These are phyloP conservation scores for Choiromyces venosus DNA, from an alignment of 495 filamentous ascomycete genomes.

Conservation along the genomic window DNA sequence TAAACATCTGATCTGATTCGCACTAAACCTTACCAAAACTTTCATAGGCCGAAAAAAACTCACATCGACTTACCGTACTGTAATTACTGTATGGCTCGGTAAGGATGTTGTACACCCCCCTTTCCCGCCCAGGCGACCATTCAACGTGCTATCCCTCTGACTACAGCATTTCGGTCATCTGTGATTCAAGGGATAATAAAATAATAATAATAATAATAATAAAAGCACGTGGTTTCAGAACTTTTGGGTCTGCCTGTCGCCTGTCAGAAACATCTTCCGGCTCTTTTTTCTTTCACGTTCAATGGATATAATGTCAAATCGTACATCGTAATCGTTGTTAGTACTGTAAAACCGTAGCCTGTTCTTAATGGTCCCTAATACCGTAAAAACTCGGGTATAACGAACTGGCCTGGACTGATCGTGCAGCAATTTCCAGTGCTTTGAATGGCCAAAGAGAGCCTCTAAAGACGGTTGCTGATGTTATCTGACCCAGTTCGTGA, in stretches of 20 bases:
- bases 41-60: not conserved
- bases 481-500: too few relatives aligned
- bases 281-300: not conserved
- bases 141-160: not conserved
- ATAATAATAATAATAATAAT: not conserved
- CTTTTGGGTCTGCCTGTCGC: not conserved
- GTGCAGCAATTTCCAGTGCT: too few relatives aligned
- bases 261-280: not conserved
- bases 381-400: too few relatives aligned
- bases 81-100: not conserved
- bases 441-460: too few relatives aligned
- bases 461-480: too few relatives aligned
- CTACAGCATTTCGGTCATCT: not conserved
- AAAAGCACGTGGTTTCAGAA: not conserved
- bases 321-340: too few relatives aligned
- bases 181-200: not conserved
- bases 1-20: not conserved
- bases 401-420: too few relatives aligned
- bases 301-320: not conserved
- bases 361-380: not conserved
- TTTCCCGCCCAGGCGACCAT: not conserved
- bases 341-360: not conserved
- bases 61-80: not conserved
- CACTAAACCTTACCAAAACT: not conserved
- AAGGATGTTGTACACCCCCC: not conserved